Base-by-base conservation (phyloP, 2,329 filamentous ascomycete species). In the Fusarium hainanense region DNA sequence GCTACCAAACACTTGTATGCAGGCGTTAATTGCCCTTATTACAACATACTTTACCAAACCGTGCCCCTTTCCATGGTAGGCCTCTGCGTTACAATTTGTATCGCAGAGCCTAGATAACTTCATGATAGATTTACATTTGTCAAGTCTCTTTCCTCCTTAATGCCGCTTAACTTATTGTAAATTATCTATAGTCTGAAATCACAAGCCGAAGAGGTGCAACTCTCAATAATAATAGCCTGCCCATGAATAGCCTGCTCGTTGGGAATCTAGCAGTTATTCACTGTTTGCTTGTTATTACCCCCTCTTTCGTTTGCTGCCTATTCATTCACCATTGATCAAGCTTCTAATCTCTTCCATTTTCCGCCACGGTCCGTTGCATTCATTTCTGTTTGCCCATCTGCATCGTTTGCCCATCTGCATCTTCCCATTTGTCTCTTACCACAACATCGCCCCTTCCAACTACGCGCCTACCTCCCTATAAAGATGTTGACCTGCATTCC, bases 401-500 rank as follows among this genome's bases (percentile, higher is more conserved):
- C 41, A 40, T 37, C 27, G 34, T 37, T 7, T 34, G 4, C 25
- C 14, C 13, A 7, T 21, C 42, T 42, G 30, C 41, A 44, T 37
- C n/a, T 21, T 34, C 21, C 55, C 54, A 16, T n/a, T 52, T 21
- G 34, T 7, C 16, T 14, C 37, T 21, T 13, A 25, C 25, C 25
- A 47, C 37, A 21, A 21, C 16, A 8, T 12, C 27, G 3, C 5
- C 27, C 34, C 10, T 14, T n/a, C 34, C 34, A 37, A 37, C 16
- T 37, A 11, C 7, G 32, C 9, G 6, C 28, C 5, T 40, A 55
- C 37, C 50, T 58, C 52, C 11, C 21, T 57, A 66, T 57, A 66
- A 43, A 52, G 23, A 76, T 75, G 72, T 46, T 58, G 25, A 67
- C 57, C 6, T 50, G 54, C 3, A 50, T 44, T 7, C 69, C 74